Base-by-base conservation (phyloP, 768 basidiomycete species). In the Boletus insuetus region DNA sequence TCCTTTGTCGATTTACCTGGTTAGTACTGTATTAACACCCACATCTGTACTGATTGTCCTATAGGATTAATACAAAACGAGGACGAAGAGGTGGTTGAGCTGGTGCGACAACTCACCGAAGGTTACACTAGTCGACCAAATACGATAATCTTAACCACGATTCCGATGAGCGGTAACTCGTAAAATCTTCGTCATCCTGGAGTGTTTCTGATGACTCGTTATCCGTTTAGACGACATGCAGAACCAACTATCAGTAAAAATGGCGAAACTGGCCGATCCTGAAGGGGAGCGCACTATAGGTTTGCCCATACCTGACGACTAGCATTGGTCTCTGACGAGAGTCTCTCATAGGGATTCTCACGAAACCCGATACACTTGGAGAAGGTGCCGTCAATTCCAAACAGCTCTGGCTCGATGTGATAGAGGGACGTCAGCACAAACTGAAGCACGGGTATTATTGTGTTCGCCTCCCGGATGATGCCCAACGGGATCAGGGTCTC, bases 371-470 rank as follows among this genome's bases (percentile, higher is more conserved):
- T 58, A 74, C 67, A 5, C 67, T 90, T 1, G 64, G 70, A 1
- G 41, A 58, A 0, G 83, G 83, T 11, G 72, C 78, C 4, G 75
- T 64, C 5, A 72, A 77, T 40, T 43, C 74, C 43, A 77, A 71
- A 16, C 44, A 72, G 32, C 42, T 37, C 29, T 88, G 86, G 84
- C 69, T 74, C n/a, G 72, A 76, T 1, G 72, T 83, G 4, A 67
- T 88, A 6, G 74, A 81, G 54, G 82, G 81, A 32, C 73, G 72
- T 40, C 24, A 60, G 32, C 69, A 87, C 60, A 49, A 17, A 16
- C 69, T 87, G 54, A 75, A 62, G 37, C 82, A 82, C 49, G 80
- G 87, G 8, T 88, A 87, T 54, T 87, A 82, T 51, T 85, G 83
- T 19, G 83, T 86, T 29, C 83, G 83, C 41, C 81, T 86, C 10